Base-by-base conservation (phyloP, 345 rosid species). In the Iberis pinnata region DNA sequence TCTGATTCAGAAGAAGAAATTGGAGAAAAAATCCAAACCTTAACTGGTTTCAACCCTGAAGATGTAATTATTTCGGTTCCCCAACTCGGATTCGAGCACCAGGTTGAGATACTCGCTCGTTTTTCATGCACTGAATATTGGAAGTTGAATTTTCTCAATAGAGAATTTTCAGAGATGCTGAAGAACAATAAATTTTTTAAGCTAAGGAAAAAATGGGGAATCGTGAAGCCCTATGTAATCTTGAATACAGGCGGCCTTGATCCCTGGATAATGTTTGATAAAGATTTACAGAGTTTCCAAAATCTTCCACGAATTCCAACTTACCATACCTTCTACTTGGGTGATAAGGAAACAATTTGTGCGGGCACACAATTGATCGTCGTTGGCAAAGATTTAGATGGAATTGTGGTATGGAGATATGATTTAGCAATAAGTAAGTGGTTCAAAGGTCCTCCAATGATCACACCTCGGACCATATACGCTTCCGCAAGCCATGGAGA, bases 301-400 rank as follows among this genome's bases (percentile, higher is more conserved):
- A 73, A 67, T 67, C 87, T 86, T 10, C 83, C 85, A 0, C 43
- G 70, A 29, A 37, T 80, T 46, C 85, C 89, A 1, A 73, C 81
- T n/a, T n/a, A 84, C 29, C 32, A 40, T 2, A 76, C 86, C 60
- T 81, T 84, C 50, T 40, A 64, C 1, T 18, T 19, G 4, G 79
- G 82, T 25, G 89, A 84, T 45, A 84, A 76, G 63, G 94, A 85
- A 60, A 70, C 89, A 2, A 50, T 85, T 29, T 80, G 83, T 58
- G 83, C 78, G 0, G 81, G 84, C 1, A 80, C 80, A 8, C 87
- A 85, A 49, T 57, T 85, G 45, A 70, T 85, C 16, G 78, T 85
- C 41, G 73, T 82, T 2, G 87, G 95, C 7, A 75, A 41, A 40
- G 83, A 82, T 72, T 35, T 66, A 10, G 63, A 60, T 11, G 1